phyloP scores from a whole-genome alignment of 345 rosid species.

The Pugionium dolabratum region DNA sequence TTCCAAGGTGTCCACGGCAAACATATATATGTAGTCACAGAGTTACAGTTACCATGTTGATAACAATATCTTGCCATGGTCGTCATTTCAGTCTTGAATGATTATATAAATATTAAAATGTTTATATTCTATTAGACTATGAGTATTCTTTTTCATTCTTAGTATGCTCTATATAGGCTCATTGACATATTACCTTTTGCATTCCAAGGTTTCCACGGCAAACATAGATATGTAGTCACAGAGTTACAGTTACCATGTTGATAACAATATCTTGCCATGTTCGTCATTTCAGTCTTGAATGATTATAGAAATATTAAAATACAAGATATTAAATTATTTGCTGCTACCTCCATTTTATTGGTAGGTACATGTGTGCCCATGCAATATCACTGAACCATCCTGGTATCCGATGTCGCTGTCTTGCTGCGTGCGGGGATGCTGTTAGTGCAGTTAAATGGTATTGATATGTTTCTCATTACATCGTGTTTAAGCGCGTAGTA shows the following conservation, averaged over 20 bases:
- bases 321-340: slow-evolving; percentile 15
- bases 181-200: no score
- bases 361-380: slow-evolving; percentile 96
- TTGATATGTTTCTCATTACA: slow-evolving; percentile 22
- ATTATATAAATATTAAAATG: background rate
- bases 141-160: no score
- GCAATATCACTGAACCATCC: slow-evolving; percentile 97
- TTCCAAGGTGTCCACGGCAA: background rate
- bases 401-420: slow-evolving; percentile 94
- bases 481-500: slow-evolving; percentile 7
- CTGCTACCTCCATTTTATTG: slow-evolving; percentile 25
- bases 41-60: no score
- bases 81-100: slow-evolving; percentile 25
- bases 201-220: no score
- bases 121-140: no score
- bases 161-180: no score
- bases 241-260: no score
- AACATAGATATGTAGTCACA: no score
- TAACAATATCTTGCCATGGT: slow-evolving; percentile 11
- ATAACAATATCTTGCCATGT: no score
- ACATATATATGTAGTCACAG: background rate
- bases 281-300: background rate
- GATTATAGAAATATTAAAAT: background rate
- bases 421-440: slow-evolving; percentile 98
- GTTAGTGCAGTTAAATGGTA: slow-evolving; percentile 98